Percentiles rank a stretch among this genome's conserved stretches.
Evolutionary conservation across 2,329 filamentous ascomycete species (phyloP).

Genomic region (Trichoderma sp.): DNA sequence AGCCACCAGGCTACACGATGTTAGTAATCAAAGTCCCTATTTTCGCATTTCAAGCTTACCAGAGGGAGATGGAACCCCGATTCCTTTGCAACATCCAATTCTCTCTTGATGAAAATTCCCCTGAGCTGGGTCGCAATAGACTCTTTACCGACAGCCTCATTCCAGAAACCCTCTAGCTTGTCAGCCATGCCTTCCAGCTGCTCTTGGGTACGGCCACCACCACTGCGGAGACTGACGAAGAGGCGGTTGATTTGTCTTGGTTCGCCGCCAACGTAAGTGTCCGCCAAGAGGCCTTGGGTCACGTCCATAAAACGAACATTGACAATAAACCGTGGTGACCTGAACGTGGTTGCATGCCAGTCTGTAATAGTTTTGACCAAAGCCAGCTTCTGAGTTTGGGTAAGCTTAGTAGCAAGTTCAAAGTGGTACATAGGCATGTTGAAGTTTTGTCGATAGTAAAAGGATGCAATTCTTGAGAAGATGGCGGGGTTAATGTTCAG

Average conservation of each 20-base stretch:
- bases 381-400: slow-evolving; percentile 17
- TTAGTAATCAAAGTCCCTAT: neutral
- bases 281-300: slow-evolving; percentile 1
- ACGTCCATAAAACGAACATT: slow-evolving; percentile 21
- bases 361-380: slow-evolving; percentile 18
- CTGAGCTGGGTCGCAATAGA: slow-evolving; percentile 6
- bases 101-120: slow-evolving; percentile 11
- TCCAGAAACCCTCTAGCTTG: slow-evolving; percentile 18
- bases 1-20: slow-evolving; percentile 4
- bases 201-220: slow-evolving; percentile 4
- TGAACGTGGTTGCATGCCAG: slow-evolving; percentile 21
- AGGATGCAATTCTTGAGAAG: neutral
- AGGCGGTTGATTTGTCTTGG: slow-evolving; percentile 16
- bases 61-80: slow-evolving; percentile 16
- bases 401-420: slow-evolving; percentile 17
- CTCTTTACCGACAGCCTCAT: slow-evolving; percentile 9
- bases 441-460: neutral
- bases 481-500: neutral
- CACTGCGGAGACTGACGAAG: slow-evolving; percentile 19
- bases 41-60: neutral
- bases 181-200: slow-evolving; percentile 17
- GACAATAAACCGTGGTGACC: slow-evolving; percentile 19
- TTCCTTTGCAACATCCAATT: slow-evolving; percentile 18
- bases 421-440: slow-evolving; percentile 19
- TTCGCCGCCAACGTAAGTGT: slow-evolving; percentile 15